Evolutionary conservation across 2,329 filamentous ascomycete species (phyloP).

Genomic region (Xylariaceae sp.): DNA sequence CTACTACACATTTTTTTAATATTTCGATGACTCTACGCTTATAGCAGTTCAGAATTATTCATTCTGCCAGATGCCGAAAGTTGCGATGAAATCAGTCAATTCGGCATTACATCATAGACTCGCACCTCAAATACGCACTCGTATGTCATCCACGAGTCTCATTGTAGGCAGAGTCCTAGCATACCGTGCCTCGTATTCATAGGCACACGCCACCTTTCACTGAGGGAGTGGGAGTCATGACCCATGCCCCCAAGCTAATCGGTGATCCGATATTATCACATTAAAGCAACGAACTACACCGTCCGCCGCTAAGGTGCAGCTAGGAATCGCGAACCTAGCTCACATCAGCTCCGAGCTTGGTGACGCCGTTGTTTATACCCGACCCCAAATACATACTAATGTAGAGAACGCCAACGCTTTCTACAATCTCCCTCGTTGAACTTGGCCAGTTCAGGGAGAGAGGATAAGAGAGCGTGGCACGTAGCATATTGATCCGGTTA

Average conservation of each 20-base stretch:
- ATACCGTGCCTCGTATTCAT: background rate
- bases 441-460: background rate
- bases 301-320: background rate
- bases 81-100: too few relatives aligned
- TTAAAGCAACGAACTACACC: background rate
- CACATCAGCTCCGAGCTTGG: background rate
- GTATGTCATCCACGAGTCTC: background rate
- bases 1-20: background rate
- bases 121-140: background rate
- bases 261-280: too few relatives aligned
- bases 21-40: background rate
- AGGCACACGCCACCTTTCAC: background rate
- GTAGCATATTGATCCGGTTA: background rate
- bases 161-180: background rate
- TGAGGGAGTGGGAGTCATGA: slow-evolving; percentile 8
- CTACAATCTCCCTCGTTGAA: background rate
- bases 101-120: too few relatives aligned
- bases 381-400: too few relatives aligned
- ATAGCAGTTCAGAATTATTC: background rate
- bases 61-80: background rate
- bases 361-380: background rate
- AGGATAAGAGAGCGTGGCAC: background rate
- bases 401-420: background rate
- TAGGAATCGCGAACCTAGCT: slow-evolving; percentile 14
- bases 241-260: background rate